Evolutionary conservation across 164 flowering plant species (phyloP), one percentile per base, ranked within the genome.

Genomic region (Macadamia tetraphylla): DNA sequence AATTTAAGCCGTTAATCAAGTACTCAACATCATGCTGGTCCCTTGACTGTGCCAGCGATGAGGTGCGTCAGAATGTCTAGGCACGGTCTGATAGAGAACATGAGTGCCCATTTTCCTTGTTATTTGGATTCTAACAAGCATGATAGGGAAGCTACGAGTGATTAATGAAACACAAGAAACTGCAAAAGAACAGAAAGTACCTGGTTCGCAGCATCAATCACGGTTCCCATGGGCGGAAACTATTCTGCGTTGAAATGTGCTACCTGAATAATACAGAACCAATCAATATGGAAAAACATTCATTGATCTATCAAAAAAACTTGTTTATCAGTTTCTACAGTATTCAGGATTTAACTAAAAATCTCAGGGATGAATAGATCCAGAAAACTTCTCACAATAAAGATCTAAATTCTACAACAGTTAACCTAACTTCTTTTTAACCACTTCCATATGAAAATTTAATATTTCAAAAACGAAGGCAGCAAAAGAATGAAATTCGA

Each of bases 161-260:
- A 31, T 11, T 48, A 42, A 43, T 8, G 3, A 32, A 46, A 9
- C 3, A 18, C 17, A 29, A 35, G 3, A 14, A 59, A 46, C n/a
- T 3, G 32, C 23, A 35, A 11, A 60, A 73, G 18, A 40, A n/a
- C 29, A 35, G 58, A 53, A 57, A 17, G 46, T 79, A 84, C 89
- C 81, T 66, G 68, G 71, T 42, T 71, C 31, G 78, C 72, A 77
- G 75, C 82, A 59, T 86, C 89, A 62, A 74, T 72, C 62, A 65
- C 79, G 58, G 86, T 65, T 56, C 87, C 87, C 90, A 86, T 85
- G 67, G 71, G 60, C 9, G 69, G 31, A 63, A 67, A 42, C 52
- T 68, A 70, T 67, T 57, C 48, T 35, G 40, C 40, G 29, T 65
- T 3, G 35, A 6, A 8, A 53, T 23, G 12, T 7, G 29, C 35